These are phyloP conservation scores for Penicillium malachiteum DNA, from an alignment of 495 filamentous ascomycete genomes.

Conservation along the genomic window DNA sequence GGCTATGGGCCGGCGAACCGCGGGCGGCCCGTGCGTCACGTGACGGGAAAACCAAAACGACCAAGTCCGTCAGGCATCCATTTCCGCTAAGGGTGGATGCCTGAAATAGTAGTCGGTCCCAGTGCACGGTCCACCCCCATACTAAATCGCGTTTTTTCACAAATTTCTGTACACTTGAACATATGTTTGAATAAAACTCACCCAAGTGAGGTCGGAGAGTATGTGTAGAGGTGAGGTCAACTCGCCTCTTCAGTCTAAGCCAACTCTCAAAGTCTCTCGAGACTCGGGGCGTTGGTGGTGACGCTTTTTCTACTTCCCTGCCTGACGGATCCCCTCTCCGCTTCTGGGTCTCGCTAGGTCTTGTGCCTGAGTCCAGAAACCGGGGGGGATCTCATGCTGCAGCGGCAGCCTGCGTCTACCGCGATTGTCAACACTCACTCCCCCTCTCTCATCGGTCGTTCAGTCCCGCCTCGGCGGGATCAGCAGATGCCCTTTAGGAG, in stretches of 20 bases:
- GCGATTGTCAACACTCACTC: neutral
- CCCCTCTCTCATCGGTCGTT: no score
- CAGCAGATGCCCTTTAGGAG: no score
- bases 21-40: no score
- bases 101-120: neutral
- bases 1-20: no score
- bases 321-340: constrained; percentile 9
- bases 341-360: neutral
- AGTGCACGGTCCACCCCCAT: constrained; percentile 14
- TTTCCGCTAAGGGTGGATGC: no score
- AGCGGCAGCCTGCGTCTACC: neutral
- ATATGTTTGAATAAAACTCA: neutral
- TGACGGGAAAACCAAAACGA: neutral
- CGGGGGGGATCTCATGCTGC: neutral
- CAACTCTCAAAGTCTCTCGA: no score
- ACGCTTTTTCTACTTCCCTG: no score
- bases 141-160: constrained; percentile 7
- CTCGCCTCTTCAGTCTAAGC: neutral
- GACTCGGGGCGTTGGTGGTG: no score
- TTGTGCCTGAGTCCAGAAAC: neutral
- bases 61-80: constrained; percentile 3
- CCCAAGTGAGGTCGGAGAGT: no score
- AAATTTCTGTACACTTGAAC: constrained; percentile 5
- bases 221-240: constrained; percentile 15
- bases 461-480: no score